phyloP scores from a whole-genome alignment of 371 early-diverging fungal genomes.

The Saksenaea vasiformis region DNA sequence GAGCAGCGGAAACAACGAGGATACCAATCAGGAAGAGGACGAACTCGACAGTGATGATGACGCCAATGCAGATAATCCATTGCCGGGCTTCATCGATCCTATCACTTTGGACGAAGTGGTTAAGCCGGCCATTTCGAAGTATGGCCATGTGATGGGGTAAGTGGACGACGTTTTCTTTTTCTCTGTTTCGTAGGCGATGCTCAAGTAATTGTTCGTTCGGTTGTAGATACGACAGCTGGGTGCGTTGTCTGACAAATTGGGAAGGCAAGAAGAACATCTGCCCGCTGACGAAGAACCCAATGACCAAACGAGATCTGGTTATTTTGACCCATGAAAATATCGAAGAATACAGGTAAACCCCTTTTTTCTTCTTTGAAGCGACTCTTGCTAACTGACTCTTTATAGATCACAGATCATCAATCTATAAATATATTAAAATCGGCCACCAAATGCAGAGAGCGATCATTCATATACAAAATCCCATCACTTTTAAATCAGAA shows the following conservation, averaged over 20 bases:
- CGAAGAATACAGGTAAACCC: conserved; percentile 67
- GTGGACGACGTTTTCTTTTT: too few species aligned
- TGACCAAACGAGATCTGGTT: conserved; percentile 88
- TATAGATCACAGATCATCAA: conserved; percentile 2
- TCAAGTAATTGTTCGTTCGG: neutral
- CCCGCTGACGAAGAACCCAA: conserved; percentile 90
- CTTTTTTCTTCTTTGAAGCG: neutral
- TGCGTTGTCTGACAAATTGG: conserved; percentile 82
- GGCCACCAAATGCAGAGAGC: too few species aligned
- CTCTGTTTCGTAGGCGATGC: too few species aligned
- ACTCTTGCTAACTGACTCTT: neutral
- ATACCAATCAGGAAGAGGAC: conserved; percentile 24
- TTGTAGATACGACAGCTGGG: conserved; percentile 84
- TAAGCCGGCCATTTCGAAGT: conserved; percentile 93
- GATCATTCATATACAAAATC: too few species aligned
- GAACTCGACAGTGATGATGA: conserved; percentile 35
- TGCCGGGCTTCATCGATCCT: conserved; percentile 92
- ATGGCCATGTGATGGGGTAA: conserved; percentile 94
- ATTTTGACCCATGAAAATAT: conserved; percentile 85
- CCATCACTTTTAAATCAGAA: too few species aligned
- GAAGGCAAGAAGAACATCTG: conserved; percentile 86
- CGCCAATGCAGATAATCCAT: conserved; percentile 68
- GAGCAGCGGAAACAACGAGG: conserved; percentile 10
- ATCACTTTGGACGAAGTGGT: conserved; percentile 90
- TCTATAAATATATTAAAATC: neutral